These are phyloP conservation scores for Coemansia erecta DNA, from an alignment of 192 early-diverging fungal species.

Conservation along the genomic window DNA sequence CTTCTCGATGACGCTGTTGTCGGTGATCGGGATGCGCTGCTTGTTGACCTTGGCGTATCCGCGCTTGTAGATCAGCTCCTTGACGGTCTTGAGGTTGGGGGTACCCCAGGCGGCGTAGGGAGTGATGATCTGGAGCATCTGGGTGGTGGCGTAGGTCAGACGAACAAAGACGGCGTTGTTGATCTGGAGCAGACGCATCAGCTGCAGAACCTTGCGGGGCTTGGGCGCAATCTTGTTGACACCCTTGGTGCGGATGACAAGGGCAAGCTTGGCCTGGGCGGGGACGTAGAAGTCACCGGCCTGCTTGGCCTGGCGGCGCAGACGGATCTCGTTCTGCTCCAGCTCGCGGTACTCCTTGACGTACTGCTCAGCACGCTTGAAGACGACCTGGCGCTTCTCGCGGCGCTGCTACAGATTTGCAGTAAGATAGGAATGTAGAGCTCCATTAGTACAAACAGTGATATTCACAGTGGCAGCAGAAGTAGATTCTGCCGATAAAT, in stretches of 20 bases:
- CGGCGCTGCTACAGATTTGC: conserved; percentile 46
- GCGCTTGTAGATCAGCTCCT: conserved; percentile 99
- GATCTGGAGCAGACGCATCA: conserved; percentile 98
- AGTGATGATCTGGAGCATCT: conserved; percentile 96
- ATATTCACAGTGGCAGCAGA: too few species aligned
- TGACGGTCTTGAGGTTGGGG: conserved; percentile 97
- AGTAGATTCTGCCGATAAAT: background rate
- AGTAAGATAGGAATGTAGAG: background rate
- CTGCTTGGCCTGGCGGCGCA: conserved; percentile 90
- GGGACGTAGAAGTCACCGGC: conserved; percentile 92
- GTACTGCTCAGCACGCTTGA: conserved; percentile 99
- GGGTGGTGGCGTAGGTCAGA: conserved; percentile 92
- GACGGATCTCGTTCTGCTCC: conserved; percentile 89
- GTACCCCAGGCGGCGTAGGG: conserved; percentile 94
- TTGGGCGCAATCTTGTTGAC: conserved; percentile 99
- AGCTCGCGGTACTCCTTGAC: conserved; percentile 92
- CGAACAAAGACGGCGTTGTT: conserved; percentile 97
- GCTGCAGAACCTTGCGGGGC: conserved; percentile 98
- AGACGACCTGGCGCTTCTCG: conserved; percentile 90
- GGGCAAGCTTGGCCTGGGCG: conserved; percentile 93
- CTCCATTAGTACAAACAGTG: conserved; percentile 1
- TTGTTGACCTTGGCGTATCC: conserved; percentile 98
- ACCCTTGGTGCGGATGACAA: conserved; percentile 99
- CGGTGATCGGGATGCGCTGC: conserved; percentile 94
- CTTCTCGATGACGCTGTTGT: conserved; percentile 95